Conservation (phyloP, 192 early-diverging fungal species). For the Haplosporangium gracile region DNA sequence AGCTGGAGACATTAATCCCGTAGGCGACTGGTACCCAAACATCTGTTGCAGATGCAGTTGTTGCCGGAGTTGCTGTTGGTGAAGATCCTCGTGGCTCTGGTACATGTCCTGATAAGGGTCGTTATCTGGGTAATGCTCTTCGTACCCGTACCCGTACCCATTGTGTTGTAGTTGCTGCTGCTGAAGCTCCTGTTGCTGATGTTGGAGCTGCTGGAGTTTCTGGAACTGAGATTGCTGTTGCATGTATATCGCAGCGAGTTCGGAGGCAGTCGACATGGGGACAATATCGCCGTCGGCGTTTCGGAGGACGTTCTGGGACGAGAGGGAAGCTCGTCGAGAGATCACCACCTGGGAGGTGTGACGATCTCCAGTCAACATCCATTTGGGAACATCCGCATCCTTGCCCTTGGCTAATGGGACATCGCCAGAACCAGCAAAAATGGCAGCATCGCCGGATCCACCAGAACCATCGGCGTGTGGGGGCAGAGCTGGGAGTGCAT, state of each 20-base stretch:
- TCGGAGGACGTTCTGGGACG: background rate
- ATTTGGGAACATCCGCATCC: slow-evolving; percentile 8
- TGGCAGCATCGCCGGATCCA: background rate
- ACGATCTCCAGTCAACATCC: slow-evolving; percentile 20
- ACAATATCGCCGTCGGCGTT: background rate
- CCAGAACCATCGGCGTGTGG: background rate
- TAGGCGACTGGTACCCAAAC: background rate
- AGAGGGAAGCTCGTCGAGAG: slow-evolving; percentile 6
- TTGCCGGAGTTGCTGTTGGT: background rate
- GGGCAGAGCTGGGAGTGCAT: background rate
- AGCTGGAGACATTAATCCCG: background rate
- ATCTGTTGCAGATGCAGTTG: background rate
- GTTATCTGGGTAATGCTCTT: background rate
- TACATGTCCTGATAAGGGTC: background rate
- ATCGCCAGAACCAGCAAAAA: too few species aligned
- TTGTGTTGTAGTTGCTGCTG: background rate
- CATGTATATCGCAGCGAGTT: background rate
- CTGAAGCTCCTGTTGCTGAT: background rate
- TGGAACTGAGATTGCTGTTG: background rate
- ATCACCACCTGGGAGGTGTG: background rate
- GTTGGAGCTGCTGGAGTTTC: background rate
- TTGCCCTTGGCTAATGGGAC: background rate
- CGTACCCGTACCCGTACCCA: background rate
- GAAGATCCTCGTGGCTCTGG: background rate
- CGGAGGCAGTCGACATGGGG: background rate